phyloP scores from a whole-genome alignment of 768 basidiomycete species.

The Pluteus cervinus region DNA sequence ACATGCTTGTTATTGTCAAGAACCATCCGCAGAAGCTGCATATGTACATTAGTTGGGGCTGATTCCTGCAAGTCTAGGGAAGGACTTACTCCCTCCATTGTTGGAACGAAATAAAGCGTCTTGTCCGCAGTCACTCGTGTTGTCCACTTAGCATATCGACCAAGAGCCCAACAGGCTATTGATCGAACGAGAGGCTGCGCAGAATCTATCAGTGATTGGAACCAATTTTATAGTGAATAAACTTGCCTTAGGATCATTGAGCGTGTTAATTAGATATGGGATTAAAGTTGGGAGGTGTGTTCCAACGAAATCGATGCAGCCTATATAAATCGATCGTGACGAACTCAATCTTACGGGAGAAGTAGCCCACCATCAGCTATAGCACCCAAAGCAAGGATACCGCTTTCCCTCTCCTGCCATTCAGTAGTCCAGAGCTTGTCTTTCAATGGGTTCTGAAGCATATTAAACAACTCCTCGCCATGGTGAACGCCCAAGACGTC shows the following conservation, averaged over 20 bases:
- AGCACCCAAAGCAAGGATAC: constrained; percentile 91
- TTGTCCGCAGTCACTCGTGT: constrained; percentile 77
- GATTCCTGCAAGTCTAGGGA: constrained; percentile 1
- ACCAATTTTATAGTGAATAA: constrained; percentile 4
- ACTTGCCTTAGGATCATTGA: constrained; percentile 85
- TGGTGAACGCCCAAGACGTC: constrained; percentile 96
- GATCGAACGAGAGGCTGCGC: constrained; percentile 89
- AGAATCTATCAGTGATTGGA: constrained; percentile 7
- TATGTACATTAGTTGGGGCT: constrained; percentile 1
- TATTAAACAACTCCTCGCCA: constrained; percentile 77
- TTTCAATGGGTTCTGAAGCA: constrained; percentile 84
- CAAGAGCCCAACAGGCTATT: constrained; percentile 98
- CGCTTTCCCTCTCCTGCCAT: constrained; percentile 93
- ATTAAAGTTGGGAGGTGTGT: constrained; percentile 88
- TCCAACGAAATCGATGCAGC: constrained; percentile 93
- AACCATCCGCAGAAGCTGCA: constrained; percentile 93
- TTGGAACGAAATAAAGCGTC: constrained; percentile 87
- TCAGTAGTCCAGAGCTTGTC: constrained; percentile 88
- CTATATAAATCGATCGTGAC: constrained; percentile 31
- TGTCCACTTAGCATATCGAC: constrained; percentile 96
- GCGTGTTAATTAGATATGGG: constrained; percentile 84
- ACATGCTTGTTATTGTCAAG: constrained; percentile 99
- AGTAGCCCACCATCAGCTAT: constrained; percentile 90
- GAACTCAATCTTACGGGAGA: constrained; percentile 2
- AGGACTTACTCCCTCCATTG: constrained; percentile 89